Base-by-base conservation (phyloP, 176 grass and related monocot genomes). In the Carex kokanica region DNA sequence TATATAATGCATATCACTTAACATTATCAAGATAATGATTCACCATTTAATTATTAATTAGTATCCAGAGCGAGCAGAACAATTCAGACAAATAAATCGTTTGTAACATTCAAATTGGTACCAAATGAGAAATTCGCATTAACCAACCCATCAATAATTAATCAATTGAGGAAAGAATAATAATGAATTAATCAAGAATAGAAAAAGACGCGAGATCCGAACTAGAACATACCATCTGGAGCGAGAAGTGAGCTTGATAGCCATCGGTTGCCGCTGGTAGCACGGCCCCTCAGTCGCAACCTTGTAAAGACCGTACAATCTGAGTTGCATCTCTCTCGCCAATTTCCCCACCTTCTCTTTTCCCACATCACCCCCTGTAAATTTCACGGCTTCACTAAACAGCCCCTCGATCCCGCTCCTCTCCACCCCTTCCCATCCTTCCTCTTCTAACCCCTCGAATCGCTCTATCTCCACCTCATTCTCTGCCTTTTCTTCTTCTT, bases 231-330 rank as follows among this genome's bases (percentile, higher is more conserved):
- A 89, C 88, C 88, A 89, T 83, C 75, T 86, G 60, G 88, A n/a
- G 14, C 88, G 88, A 38, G 88, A 80, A 70, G 88, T 43, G 52
- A 89, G 78, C 79, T 83, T 89, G 60, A 89, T 78, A 9, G 70
- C 84, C 88, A 89, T 86, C 14, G 84, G 88, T 36, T 81, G 84
- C 1, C 69, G 84, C 27, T 83, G 79, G 55, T 83, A 85, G 79
- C 88, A 89, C 2, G 88, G 88, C 66, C 88, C 88, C 71, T 89
- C 84, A 15, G 79, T 89, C 0, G 84, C 88, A 78, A 78, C 68
- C 61, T 89, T 89, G 53, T 86, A 63, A 64, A 89, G 84, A 49
- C 80, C 88, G 43, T 84, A 65, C 73, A 90, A 56, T 62, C 62
- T 64, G 41, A 90, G 81, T 55, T 87, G 84, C 52, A 41, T 20